Evolutionary conservation across 345 rosid species (phyloP), one percentile per base, ranked within the genome.

Genomic region (Gossypium longicalyx): DNA sequence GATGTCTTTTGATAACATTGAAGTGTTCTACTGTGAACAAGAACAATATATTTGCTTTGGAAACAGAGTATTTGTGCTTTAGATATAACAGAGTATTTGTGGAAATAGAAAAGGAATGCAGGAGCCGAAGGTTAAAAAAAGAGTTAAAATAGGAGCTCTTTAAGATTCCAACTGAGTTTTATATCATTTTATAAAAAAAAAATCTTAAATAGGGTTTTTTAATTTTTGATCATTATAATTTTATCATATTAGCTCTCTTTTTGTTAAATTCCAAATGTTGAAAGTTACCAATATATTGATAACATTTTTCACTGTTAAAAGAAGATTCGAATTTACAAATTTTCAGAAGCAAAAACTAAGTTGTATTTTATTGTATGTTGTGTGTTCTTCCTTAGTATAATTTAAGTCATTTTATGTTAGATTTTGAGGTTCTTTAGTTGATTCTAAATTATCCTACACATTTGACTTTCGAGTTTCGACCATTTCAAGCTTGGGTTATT

Each of bases 111-210:
- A 34, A 11, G 58, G 78, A 64, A 76, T 20, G 78, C 66, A 41
- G 71, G 81, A 74, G 73, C 68, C 56, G 17, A 66, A 27, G 77
- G 20, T 60, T 68, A 34, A 34, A 34, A 5, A 34, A 1, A 53
- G 81, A 63, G 19, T 67, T 82, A 76, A 77, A 77, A 54, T 80
- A 79, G 72, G 53, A 76, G 58, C 49, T 51, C 15, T 49, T 12
- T 61, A 76, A 82, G 66, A 75, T 61, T 80, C 75, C 76, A 79
- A 71, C 72, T 12, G 78, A 82, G 82, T 49, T 70, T 75, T 49
- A 72, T 65, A 70, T 54, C 65, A 48, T 71, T 77, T 77, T 73
- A 72, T 49, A 72, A 1, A 34, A 34, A 25, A 4, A 27, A 34
- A 59, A 71, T 43, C 74, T 78, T 76, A 54, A 34, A 44, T 71